These are phyloP conservation scores for Aspergillus amoenus DNA, from an alignment of 2,329 filamentous ascomycete species.

Conservation along the genomic window DNA sequence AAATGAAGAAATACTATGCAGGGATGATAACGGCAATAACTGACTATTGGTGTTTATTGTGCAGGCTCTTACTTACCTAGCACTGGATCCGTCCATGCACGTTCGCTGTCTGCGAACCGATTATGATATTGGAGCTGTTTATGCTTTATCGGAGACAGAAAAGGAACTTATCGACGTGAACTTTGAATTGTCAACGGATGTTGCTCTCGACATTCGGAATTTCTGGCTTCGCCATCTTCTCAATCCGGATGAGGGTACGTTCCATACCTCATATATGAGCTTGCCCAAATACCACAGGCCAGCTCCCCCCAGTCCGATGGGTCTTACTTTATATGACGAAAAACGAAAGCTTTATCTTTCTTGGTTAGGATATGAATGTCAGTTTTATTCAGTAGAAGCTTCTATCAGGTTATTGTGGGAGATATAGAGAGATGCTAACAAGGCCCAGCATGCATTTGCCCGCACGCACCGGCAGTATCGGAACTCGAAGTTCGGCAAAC, in stretches of 20 bases:
- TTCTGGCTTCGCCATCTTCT: conserved; percentile 45
- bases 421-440: conserved; percentile 2
- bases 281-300: conserved; percentile 22
- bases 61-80: conserved; percentile 34
- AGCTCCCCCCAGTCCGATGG: conserved; percentile 14
- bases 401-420: not conserved
- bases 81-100: conserved; percentile 28
- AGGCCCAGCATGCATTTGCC: conserved; percentile 37
- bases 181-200: not conserved
- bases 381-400: conserved; percentile 7
- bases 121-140: conserved; percentile 34
- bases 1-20: no score
- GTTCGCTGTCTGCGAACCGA: conserved; percentile 28
- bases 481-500: conserved; percentile 33
- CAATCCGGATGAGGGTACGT: conserved; percentile 27
- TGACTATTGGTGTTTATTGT: not conserved
- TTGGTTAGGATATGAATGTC: conserved; percentile 40
- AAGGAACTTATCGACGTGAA: not conserved
- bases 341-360: conserved; percentile 11
- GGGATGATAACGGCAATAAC: not conserved
- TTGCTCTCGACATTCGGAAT: conserved; percentile 35
- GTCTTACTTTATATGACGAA: not conserved
- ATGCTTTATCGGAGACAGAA: conserved; percentile 15
- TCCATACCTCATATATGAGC: conserved; percentile 22
- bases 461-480: conserved; percentile 24